Evolutionary conservation across 495 filamentous ascomycete genomes (phyloP).

Genomic region (Talaromyces trachyspermus): DNA sequence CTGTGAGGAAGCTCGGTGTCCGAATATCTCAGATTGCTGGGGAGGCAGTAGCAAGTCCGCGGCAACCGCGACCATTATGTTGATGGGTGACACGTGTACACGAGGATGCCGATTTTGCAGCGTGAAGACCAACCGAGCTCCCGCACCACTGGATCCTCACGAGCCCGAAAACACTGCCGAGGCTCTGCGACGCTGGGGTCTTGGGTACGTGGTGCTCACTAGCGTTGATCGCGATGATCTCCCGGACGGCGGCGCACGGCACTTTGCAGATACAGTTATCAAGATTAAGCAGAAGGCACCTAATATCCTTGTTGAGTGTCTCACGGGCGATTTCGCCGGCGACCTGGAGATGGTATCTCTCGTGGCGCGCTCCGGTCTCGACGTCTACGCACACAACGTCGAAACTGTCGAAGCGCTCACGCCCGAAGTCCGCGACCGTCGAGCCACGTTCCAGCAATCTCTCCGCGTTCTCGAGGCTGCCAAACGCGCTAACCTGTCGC

Average conservation of each 20-base stretch:
- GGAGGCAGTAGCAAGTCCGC: conserved; percentile 79
- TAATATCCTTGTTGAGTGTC: conserved; percentile 81
- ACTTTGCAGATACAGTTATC: conserved; percentile 91
- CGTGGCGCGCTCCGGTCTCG: conserved; percentile 80
- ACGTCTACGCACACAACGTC: conserved; percentile 95
- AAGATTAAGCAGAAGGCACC: conserved; percentile 89
- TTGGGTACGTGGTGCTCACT: conserved; percentile 94
- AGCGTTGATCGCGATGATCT: conserved; percentile 91
- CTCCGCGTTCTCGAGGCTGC: conserved; percentile 72
- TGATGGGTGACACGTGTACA: conserved; percentile 98
- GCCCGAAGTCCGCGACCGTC: conserved; percentile 79
- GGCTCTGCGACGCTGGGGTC: conserved; percentile 82
- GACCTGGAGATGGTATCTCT: conserved; percentile 73
- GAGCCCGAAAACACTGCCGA: conserved; percentile 97
- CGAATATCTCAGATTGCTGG: conserved; percentile 98
- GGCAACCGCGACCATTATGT: conserved; percentile 97
- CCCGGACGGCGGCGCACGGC: conserved; percentile 75
- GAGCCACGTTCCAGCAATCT: conserved; percentile 84
- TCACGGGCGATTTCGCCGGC: conserved; percentile 86
- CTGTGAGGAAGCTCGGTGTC: conserved; percentile 94
- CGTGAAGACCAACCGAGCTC: conserved; percentile 78
- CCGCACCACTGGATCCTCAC: conserved; percentile 82
- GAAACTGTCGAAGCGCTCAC: conserved; percentile 92
- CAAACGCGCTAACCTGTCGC: conserved; percentile 62
- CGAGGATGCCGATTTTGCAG: conserved; percentile 94